phyloP scores from a whole-genome alignment of 768 basidiomycete species.

The Macrolepiota dolichaula region DNA sequence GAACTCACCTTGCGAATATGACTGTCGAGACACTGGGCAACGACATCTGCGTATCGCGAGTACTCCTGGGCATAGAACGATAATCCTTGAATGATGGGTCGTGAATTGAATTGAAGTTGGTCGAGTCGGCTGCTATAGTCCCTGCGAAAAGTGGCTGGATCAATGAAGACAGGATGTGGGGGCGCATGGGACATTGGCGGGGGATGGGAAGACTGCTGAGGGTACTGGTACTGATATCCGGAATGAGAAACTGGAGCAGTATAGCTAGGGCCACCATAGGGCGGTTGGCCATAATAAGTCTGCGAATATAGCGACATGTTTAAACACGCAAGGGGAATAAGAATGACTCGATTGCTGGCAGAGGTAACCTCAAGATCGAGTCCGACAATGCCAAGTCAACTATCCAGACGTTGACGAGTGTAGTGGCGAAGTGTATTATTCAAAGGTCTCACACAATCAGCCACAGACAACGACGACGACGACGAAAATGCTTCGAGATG shows the following conservation, averaged over 20 bases:
- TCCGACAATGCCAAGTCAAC: conserved; percentile 8
- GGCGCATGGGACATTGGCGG: conserved; percentile 35
- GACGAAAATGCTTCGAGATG: conserved; percentile 18
- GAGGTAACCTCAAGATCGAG: conserved; percentile 18
- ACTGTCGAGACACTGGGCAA: conserved; percentile 77
- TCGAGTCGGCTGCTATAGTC: conserved; percentile 73
- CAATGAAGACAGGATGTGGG: conserved; percentile 29
- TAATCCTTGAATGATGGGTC: conserved; percentile 88
- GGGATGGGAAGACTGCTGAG: conserved; percentile 42
- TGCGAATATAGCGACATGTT: conserved; percentile 65
- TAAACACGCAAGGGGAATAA: conserved; percentile 4
- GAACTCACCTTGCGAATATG: conserved; percentile 87
- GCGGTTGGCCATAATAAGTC: conserved; percentile 55
- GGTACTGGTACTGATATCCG: conserved; percentile 36
- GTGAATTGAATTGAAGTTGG: conserved; percentile 90
- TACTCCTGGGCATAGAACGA: conserved; percentile 93
- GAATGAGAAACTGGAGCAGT: conserved; percentile 26
- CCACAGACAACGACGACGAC: conserved; percentile 26
- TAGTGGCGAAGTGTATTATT: conserved; percentile 30
- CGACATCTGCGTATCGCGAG: conserved; percentile 71
- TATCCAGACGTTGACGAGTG: conserved; percentile 18
- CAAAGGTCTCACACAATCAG: conserved; percentile 50
- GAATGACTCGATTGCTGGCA: conserved; percentile 14
- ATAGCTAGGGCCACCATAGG: conserved; percentile 47
- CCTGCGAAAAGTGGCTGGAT: conserved; percentile 43